Conservation (phyloP, 176 grass and related monocot species). For the Canna indica region DNA sequence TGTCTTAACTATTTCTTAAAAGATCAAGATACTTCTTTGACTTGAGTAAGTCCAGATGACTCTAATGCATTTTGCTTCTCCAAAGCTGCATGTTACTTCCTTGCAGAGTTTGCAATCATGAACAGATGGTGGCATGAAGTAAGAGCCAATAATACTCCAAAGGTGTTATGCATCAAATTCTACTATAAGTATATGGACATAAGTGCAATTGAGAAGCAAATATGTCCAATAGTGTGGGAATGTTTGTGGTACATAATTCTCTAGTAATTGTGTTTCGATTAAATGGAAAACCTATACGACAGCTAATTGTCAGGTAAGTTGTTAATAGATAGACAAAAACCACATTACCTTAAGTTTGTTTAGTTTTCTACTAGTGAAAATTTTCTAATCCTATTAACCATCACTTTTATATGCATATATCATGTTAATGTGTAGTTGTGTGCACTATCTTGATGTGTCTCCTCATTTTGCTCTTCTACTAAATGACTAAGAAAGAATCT, state of each 20-base stretch:
- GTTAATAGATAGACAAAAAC: neutral
- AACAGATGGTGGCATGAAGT: too few relatives aligned
- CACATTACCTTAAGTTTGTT: neutral
- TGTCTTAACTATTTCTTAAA: too few relatives aligned
- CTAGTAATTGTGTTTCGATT: neutral
- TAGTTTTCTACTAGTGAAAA: neutral
- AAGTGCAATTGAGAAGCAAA: too few relatives aligned
- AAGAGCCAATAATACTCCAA: too few relatives aligned
- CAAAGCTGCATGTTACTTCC: too few relatives aligned
- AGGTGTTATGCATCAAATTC: too few relatives aligned
- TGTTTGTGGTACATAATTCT: neutral
- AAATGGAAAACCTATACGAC: neutral
- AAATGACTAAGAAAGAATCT: neutral
- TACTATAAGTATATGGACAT: too few relatives aligned
- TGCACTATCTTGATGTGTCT: conserved; percentile 2
- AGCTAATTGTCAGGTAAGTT: neutral
- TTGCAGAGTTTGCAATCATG: too few relatives aligned
- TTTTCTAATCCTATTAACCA: neutral
- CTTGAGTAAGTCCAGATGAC: too few relatives aligned
- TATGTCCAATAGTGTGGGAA: too few relatives aligned
- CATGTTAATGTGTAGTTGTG: neutral
- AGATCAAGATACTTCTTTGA: too few relatives aligned
- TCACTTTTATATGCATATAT: neutral
- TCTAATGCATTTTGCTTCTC: too few relatives aligned
- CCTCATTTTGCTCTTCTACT: neutral